phyloP scores from a whole-genome alignment of 169 alveolate genomes.

The Plasmodium fragile region DNA sequence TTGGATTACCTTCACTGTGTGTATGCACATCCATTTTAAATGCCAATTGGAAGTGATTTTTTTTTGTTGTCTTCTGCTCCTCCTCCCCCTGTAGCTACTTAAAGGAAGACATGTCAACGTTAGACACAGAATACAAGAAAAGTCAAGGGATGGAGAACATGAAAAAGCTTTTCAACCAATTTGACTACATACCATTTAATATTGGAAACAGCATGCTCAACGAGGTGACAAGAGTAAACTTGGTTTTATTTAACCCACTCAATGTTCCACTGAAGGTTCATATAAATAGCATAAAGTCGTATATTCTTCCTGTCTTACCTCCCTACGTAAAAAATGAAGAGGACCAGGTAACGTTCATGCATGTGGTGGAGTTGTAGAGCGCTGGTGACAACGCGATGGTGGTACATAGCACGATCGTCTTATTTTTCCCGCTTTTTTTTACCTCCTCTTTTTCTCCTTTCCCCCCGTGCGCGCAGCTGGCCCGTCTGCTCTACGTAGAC shows the following conservation, averaged over 20 bases:
- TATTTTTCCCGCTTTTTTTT: background rate
- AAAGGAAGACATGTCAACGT: slow-evolving; percentile 37
- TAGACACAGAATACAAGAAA: slow-evolving; percentile 51
- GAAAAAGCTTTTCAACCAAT: slow-evolving; percentile 51
- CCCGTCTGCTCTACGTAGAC: slow-evolving; percentile 59
- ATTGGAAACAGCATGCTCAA: slow-evolving; percentile 60
- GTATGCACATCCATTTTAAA: background rate
- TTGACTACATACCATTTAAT: slow-evolving; percentile 65
- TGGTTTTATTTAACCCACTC: slow-evolving; percentile 68
- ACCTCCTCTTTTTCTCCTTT: background rate
- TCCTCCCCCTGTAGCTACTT: slow-evolving; percentile 8
- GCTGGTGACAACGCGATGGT: background rate
- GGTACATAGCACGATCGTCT: background rate
- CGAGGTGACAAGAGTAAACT: slow-evolving; percentile 42
- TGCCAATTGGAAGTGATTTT: background rate
- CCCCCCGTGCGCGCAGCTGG: slow-evolving; percentile 14
- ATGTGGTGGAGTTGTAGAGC: background rate
- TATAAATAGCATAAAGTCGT: slow-evolving; percentile 61
- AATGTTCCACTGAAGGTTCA: slow-evolving; percentile 38
- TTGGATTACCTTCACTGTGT: background rate
- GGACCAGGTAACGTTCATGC: slow-evolving; percentile 31
- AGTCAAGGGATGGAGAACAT: slow-evolving; percentile 51
- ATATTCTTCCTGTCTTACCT: slow-evolving; percentile 68
- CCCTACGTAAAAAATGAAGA: slow-evolving; percentile 63
- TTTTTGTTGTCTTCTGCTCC: background rate